Conservation (phyloP, 805 yeast species). For the Kazachstania psychrophila region DNA sequence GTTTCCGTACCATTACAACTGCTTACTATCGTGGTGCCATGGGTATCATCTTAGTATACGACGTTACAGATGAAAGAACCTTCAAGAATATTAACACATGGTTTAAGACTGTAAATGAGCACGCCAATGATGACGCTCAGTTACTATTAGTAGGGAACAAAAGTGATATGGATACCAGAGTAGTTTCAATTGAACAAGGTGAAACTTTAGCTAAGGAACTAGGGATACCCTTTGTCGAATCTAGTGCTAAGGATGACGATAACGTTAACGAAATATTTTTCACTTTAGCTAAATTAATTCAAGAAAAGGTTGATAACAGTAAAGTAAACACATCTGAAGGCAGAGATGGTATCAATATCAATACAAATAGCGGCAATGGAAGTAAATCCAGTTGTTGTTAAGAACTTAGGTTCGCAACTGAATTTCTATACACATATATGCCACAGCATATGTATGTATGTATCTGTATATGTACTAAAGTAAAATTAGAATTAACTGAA, state of each 20-base stretch:
- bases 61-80: slow-evolving; percentile 79
- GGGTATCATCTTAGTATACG: slow-evolving; percentile 77
- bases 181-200: slow-evolving; percentile 83
- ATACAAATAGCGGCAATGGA: slow-evolving; percentile 29
- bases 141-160: slow-evolving; percentile 90
- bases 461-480: no score
- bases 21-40: slow-evolving; percentile 85
- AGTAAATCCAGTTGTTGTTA: slow-evolving; percentile 44
- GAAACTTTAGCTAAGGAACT: slow-evolving; percentile 76
- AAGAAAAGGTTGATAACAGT: slow-evolving; percentile 55
- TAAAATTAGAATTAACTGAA: no score
- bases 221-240: slow-evolving; percentile 85
- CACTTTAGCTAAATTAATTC: slow-evolving; percentile 75
- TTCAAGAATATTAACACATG: slow-evolving; percentile 88
- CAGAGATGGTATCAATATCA: slow-evolving; percentile 35
- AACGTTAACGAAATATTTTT: slow-evolving; percentile 88
- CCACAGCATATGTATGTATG: no score
- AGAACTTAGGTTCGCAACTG: no score
- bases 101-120: slow-evolving; percentile 92
- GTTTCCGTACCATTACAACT: slow-evolving; percentile 89
- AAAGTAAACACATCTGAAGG: slow-evolving; percentile 42
- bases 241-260: slow-evolving; percentile 86
- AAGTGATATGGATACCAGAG: slow-evolving; percentile 81
- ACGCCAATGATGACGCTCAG: slow-evolving; percentile 95
- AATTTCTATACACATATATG: no score